Base-by-base conservation (phyloP, 1,284 basidiomycete genomes). In the Leccinum fallax region DNA sequence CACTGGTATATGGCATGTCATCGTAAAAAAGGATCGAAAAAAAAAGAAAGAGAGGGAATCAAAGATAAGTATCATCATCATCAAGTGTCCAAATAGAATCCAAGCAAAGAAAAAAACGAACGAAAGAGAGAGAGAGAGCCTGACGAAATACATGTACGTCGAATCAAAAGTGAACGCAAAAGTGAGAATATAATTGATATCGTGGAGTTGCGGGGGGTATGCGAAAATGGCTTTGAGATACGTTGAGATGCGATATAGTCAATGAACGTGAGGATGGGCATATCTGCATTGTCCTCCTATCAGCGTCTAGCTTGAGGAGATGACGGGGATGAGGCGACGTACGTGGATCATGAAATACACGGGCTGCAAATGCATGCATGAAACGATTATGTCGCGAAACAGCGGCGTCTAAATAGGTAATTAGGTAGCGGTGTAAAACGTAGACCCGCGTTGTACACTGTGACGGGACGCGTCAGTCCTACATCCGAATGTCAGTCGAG, bases 281-380 rank as follows among this genome's bases (percentile, higher is more conserved):
- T 74, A 65, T 74, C 69, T 76, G 58, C 16, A 55, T 43, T 15
- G 15, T 8, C 24, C 9, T 34, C 13, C 11, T 48, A 60, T 75
- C 53, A 66, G 60, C 43, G 11, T 43, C 24, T 10, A 10, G 6
- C 16, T 3, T 43, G 28, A 40, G 13, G 26, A n/a, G 13, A 51
- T 21, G 36, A 38, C 11, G n/a, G 48, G 1, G 5, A 5, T 2
- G 24, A 48, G 38, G 30, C 4, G 51, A 58, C 67, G 49, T 61
- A 74, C 67, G 71, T 65, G 65, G 59, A 53, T 73, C 71, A 61
- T 74, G 71, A 62, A 53, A 64, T 76, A 67, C 74, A 75, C 60
- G 65, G 63, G 61, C 64, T 65, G 67, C 63, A 64, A 62, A 64
- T 68, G 67, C 61, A 55, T 70, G 65, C 52, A 54, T 61, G 21